A percentile compares a stretch with the other conserved stretches of the same genome.
phyloP scores from a whole-genome alignment of 495 filamentous ascomycete species.

The Penicillium ochrochloron region DNA sequence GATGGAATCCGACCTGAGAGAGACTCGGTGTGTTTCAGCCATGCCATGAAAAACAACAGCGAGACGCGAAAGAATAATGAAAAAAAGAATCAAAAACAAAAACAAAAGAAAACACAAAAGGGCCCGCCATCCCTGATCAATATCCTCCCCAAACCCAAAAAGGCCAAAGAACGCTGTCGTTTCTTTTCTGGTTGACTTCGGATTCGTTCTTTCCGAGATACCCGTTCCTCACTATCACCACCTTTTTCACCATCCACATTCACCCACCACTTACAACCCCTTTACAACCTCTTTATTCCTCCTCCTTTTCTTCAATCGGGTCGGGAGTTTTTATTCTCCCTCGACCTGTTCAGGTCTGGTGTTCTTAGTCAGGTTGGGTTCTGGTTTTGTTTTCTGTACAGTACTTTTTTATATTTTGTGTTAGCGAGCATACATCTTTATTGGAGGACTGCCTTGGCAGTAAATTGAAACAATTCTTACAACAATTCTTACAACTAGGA shows the following conservation, averaged over 20 bases:
- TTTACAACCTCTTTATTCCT: neutral
- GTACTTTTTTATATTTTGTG: slow-evolving; percentile 20
- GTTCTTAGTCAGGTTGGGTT: slow-evolving; percentile 8
- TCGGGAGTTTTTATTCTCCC: neutral
- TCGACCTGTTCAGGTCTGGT: slow-evolving; percentile 8
- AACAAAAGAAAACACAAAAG: slow-evolving; percentile 3
- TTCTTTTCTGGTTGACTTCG: slow-evolving; percentile 5
- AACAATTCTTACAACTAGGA: too few species aligned
- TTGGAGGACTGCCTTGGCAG: neutral
- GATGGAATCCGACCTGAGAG: slow-evolving; percentile 11
- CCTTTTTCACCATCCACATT: neutral
- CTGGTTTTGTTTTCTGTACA: slow-evolving; percentile 25
- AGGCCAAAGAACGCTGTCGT: neutral
- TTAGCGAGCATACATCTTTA: slow-evolving; percentile 28
- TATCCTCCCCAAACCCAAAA: neutral
- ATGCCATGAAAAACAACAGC: neutral
- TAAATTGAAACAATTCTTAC: neutral
- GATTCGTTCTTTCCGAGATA: slow-evolving; percentile 22
- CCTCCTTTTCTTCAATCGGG: neutral
- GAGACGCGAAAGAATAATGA: neutral
- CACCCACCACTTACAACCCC: neutral
- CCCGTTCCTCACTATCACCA: slow-evolving; percentile 15
- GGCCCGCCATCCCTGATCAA: neutral
- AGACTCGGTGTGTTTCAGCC: neutral
- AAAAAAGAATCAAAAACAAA: slow-evolving; percentile 4